Evolutionary conservation across 148 eudicot species (phyloP).

Genomic region (Nepenthes mirabilis): DNA sequence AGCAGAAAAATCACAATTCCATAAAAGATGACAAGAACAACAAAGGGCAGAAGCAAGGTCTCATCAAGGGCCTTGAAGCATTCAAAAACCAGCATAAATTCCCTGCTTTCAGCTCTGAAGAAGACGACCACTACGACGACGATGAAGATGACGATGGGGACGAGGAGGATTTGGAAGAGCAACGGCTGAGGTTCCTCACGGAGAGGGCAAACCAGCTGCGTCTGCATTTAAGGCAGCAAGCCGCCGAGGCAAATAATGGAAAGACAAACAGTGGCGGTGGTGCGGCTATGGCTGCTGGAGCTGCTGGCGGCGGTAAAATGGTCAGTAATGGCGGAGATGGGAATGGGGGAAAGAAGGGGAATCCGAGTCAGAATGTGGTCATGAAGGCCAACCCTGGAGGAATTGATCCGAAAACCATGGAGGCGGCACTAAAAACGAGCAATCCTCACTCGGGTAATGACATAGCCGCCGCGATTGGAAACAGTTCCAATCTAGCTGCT

Average conservation of each 20-base stretch:
- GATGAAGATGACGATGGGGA: constrained; percentile 19
- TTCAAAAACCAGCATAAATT: constrained; percentile 34
- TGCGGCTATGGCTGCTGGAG: constrained; percentile 6
- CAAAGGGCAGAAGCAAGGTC: constrained; percentile 13
- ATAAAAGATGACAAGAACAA: constrained; percentile 27
- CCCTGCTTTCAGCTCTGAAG: constrained; percentile 21
- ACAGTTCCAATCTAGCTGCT: constrained; percentile 13
- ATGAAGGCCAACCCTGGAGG: constrained; percentile 21
- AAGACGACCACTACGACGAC: constrained; percentile 7
- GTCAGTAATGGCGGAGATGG: constrained; percentile 12
- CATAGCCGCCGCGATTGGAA: constrained; percentile 12
- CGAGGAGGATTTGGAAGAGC: constrained; percentile 3
- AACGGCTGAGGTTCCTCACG: constrained; percentile 12
- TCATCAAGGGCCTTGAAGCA: constrained; percentile 31
- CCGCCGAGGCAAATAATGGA: constrained; percentile 16
- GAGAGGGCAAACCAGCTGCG: constrained; percentile 22
- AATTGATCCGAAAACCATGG: constrained; percentile 28
- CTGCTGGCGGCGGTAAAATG: constrained; percentile 12
- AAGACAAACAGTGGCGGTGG: constrained; percentile 11
- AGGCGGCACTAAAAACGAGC: constrained; percentile 25
- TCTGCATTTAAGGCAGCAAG: constrained; percentile 27
- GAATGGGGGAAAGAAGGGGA: constrained; percentile 22
- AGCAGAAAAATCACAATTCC: constrained; percentile 23
- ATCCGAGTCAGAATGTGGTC: constrained; percentile 23
- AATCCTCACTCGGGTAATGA: constrained; percentile 13